These are phyloP conservation scores for Coemansia sp. DNA, from an alignment of 192 early-diverging fungal genomes.

Conservation along the genomic window DNA sequence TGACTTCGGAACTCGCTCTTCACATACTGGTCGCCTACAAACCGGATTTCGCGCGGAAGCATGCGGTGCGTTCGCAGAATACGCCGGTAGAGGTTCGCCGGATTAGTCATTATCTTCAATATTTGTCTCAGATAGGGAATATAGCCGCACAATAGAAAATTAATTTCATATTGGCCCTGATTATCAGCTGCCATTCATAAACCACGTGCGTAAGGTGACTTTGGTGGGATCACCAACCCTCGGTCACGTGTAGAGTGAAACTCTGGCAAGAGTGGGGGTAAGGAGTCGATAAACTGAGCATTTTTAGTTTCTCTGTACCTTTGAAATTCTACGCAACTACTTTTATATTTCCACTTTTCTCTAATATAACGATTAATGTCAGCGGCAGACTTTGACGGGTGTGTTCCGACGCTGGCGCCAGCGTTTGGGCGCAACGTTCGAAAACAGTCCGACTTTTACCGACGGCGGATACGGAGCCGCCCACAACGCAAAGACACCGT, in stretches of 20 bases:
- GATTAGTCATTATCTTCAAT: constrained; percentile 17
- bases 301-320: too few species aligned
- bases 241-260: too few species aligned
- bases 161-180: too few species aligned
- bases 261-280: too few species aligned
- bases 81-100: constrained; percentile 34
- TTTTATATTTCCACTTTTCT: too few species aligned
- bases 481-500: constrained; percentile 8
- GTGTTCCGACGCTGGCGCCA: constrained; percentile 1
- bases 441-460: constrained; percentile 10
- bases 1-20: constrained; percentile 52
- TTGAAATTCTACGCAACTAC: too few species aligned
- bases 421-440: constrained; percentile 7
- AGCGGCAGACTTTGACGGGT: neutral
- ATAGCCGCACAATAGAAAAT: too few species aligned
- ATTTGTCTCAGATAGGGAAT: too few species aligned
- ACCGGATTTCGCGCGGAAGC: constrained; percentile 49
- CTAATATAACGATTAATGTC: neutral
- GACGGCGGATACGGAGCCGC: constrained; percentile 23
- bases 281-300: too few species aligned
- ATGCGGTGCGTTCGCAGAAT: constrained; percentile 41
- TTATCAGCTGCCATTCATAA: too few species aligned
- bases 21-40: constrained; percentile 57
- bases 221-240: too few species aligned
- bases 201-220: too few species aligned